Evolutionary conservation across 345 rosid genomes (phyloP).

Genomic region (Psidium guajava): DNA sequence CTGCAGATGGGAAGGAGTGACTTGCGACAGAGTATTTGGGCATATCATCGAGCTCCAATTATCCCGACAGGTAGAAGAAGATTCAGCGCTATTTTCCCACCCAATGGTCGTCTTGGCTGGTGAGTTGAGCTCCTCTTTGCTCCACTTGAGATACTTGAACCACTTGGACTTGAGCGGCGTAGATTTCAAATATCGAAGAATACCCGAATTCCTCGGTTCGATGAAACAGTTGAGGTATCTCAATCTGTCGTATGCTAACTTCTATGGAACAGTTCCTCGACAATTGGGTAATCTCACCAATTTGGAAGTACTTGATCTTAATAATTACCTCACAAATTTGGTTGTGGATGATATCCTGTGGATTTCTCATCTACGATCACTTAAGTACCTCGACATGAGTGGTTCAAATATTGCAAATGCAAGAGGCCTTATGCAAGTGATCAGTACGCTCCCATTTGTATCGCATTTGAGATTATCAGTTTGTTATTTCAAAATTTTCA

Average conservation of each 20-base stretch:
- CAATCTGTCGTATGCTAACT: not conserved
- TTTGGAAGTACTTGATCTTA: not conserved
- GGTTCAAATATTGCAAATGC: not conserved
- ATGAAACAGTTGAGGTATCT: not conserved
- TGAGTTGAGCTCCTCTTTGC: not conserved
- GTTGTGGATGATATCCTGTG: not conserved
- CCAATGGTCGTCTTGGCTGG: not conserved
- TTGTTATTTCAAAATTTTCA: not conserved
- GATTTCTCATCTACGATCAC: not conserved
- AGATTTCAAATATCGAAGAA: not conserved
- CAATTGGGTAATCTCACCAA: not conserved
- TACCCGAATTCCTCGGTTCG: not conserved
- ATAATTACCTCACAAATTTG: accelerated
- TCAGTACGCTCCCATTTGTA: not conserved
- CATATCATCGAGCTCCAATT: not conserved
- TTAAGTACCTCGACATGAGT: not conserved
- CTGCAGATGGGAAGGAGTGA: not conserved
- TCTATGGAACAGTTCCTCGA: not conserved
- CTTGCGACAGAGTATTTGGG: not conserved
- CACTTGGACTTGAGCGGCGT: not conserved
- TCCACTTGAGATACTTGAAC: not conserved
- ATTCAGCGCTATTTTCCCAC: too few relatives aligned
- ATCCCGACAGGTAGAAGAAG: not conserved
- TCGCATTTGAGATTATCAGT: not conserved
- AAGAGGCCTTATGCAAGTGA: not conserved